phyloP scores from a whole-genome alignment of 495 filamentous ascomycete species.

The Monascus purpureus region DNA sequence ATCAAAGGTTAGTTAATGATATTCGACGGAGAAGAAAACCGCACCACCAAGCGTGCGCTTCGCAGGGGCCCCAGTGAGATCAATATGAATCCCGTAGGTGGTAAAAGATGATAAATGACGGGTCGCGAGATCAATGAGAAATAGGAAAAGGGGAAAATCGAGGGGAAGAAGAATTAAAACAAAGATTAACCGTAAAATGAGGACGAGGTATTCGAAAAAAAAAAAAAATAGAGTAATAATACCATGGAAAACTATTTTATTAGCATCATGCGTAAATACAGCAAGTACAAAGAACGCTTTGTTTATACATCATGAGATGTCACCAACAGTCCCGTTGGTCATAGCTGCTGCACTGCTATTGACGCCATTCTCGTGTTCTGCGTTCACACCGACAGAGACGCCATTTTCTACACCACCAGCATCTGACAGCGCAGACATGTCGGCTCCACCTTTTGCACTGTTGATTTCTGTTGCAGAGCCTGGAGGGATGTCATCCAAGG shows the following conservation, averaged over 20 bases:
- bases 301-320: constrained; percentile 13
- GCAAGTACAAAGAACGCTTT: not conserved
- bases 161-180: constrained; percentile 1
- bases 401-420: not conserved
- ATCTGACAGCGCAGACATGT: constrained; percentile 2
- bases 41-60: too few species aligned
- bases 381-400: constrained; percentile 1
- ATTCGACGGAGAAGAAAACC: too few species aligned
- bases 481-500: constrained; percentile 6
- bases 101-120: too few species aligned
- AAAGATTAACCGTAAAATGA: not conserved
- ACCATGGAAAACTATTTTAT: not conserved
- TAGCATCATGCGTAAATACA: not conserved
- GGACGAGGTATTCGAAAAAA: not conserved
- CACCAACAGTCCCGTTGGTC: constrained; percentile 21
- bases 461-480: constrained; percentile 1
- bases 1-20: too few species aligned
- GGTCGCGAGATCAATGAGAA: not conserved
- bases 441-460: constrained; percentile 3
- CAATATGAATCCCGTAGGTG: too few species aligned
- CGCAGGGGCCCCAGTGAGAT: too few species aligned
- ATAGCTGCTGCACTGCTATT: constrained; percentile 7
- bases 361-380: constrained; percentile 4
- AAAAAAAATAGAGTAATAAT: not conserved
- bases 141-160: not conserved